Evolutionary conservation across 228 moss, liverwort and hornwort species (phyloP).

Genomic region (Sphagnum fallax): DNA sequence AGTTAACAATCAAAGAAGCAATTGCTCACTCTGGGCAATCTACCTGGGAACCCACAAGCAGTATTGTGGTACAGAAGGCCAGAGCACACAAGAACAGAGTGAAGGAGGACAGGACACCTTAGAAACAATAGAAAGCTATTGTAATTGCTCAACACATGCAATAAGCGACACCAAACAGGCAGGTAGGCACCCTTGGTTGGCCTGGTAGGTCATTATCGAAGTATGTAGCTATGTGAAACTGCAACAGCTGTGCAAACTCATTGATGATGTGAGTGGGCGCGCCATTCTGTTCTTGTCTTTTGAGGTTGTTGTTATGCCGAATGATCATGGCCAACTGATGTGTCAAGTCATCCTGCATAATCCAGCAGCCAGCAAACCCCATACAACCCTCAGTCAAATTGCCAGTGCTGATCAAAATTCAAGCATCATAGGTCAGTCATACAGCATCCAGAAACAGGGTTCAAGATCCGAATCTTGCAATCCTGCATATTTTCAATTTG

Average conservation of each 20-base stretch:
- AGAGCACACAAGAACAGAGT: not conserved
- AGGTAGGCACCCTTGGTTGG: conserved; percentile 79
- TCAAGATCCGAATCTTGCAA: no score
- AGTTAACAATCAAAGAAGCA: not conserved
- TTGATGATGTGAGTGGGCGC: conserved; percentile 99
- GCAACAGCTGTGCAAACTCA: conserved; percentile 97
- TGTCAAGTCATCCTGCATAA: conserved; percentile 79
- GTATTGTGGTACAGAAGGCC: no score
- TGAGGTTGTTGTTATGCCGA: conserved; percentile 97
- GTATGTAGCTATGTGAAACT: conserved; percentile 98
- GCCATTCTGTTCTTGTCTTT: conserved; percentile 98
- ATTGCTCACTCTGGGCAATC: not conserved
- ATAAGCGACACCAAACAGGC: not conserved
- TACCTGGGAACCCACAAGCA: no score
- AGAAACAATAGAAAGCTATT: not conserved
- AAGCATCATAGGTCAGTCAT: not conserved
- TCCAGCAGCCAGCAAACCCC: not conserved
- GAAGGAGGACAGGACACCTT: not conserved
- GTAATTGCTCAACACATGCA: conserved; percentile 1
- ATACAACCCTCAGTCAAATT: not conserved
- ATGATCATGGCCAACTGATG: conserved; percentile 99
- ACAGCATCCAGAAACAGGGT: not conserved
- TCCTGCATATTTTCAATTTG: no score
- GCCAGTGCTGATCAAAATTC: not conserved
- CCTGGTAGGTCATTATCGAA: conserved; percentile 99